phyloP scores from a whole-genome alignment of 768 basidiomycete species.

The Phylloporus rhodoxanthus region DNA sequence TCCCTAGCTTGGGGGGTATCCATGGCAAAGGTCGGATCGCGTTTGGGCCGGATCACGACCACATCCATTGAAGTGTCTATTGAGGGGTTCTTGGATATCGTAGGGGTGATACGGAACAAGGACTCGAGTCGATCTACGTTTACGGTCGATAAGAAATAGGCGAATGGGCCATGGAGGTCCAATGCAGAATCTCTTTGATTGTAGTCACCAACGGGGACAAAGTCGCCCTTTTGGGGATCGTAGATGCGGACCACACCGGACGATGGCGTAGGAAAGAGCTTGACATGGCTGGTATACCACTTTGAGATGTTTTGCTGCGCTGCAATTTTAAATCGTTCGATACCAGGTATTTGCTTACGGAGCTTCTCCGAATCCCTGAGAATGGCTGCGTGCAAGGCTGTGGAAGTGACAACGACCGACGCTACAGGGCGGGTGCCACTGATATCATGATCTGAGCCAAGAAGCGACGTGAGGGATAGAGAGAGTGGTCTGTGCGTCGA shows the following conservation, averaged over 20 bases:
- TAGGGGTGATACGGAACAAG: conserved; percentile 70
- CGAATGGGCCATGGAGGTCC: conserved; percentile 68
- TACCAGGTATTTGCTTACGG: conserved; percentile 60
- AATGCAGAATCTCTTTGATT: conserved; percentile 33
- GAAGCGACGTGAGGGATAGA: conserved; percentile 48
- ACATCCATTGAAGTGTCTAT: conserved; percentile 57
- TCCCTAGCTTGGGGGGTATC: conserved; percentile 42
- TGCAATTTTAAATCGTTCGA: conserved; percentile 85
- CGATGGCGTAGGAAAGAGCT: conserved; percentile 44
- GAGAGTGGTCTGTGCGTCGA: conserved; percentile 40
- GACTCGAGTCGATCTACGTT: conserved; percentile 87
- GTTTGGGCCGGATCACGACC: conserved; percentile 66
- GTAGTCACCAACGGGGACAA: conserved; percentile 41
- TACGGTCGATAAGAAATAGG: conserved; percentile 77
- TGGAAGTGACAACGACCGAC: conserved; percentile 84
- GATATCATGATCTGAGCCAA: conserved; percentile 17
- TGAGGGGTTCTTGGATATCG: conserved; percentile 43
- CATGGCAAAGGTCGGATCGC: conserved; percentile 42
- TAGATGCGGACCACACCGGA: conserved; percentile 51
- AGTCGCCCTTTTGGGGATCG: conserved; percentile 43
- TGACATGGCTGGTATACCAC: conserved; percentile 62
- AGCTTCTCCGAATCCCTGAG: conserved; percentile 76
- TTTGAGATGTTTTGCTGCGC: conserved; percentile 66
- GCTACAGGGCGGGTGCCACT: conserved; percentile 27
- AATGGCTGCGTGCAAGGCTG: conserved; percentile 79